Percentiles rank a stretch among this genome's conserved stretches.
phyloP scores from a whole-genome alignment of 2,329 filamentous ascomycete genomes.

The Microcera coccophila region DNA sequence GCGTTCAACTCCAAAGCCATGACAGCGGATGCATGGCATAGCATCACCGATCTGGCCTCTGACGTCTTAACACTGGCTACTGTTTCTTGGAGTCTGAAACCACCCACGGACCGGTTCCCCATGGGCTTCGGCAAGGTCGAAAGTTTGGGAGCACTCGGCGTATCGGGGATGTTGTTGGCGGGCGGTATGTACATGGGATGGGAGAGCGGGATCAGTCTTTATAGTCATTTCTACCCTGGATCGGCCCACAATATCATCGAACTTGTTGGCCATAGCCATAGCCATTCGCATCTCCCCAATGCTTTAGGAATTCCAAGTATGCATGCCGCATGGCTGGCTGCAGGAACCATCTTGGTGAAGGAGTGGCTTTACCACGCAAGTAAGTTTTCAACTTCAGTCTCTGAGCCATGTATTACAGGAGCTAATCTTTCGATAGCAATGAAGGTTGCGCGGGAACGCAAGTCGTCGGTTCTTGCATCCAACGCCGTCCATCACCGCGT shows the following conservation, averaged over 20 bases:
- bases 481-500: conserved; percentile 96
- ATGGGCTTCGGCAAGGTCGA: conserved; percentile 97
- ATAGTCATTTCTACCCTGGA: conserved; percentile 70
- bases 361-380: conserved; percentile 97
- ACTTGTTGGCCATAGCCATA: conserved; percentile 61
- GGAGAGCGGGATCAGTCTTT: conserved; percentile 64
- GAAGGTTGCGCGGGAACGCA: conserved; percentile 90
- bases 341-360: conserved; percentile 84
- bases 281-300: conserved; percentile 53
- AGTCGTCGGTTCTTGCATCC: conserved; percentile 91
- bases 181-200: conserved; percentile 92
- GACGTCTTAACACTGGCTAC: conserved; percentile 92
- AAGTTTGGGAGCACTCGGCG: conserved; percentile 86
- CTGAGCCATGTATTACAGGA: conserved; percentile 1
- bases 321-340: conserved; percentile 91
- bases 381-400: conserved; percentile 45
- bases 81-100: conserved; percentile 86
- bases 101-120: conserved; percentile 79
- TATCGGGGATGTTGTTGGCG: conserved; percentile 83
- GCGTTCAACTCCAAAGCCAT: conserved; percentile 92
- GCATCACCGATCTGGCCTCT: conserved; percentile 89
- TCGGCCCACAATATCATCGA: conserved; percentile 60
- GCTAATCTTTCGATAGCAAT: conserved; percentile 60
- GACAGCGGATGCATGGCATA: conserved; percentile 91
- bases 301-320: conserved; percentile 66